Base-by-base conservation (phyloP, 345 rosid genomes). In the Populus tremula region DNA sequence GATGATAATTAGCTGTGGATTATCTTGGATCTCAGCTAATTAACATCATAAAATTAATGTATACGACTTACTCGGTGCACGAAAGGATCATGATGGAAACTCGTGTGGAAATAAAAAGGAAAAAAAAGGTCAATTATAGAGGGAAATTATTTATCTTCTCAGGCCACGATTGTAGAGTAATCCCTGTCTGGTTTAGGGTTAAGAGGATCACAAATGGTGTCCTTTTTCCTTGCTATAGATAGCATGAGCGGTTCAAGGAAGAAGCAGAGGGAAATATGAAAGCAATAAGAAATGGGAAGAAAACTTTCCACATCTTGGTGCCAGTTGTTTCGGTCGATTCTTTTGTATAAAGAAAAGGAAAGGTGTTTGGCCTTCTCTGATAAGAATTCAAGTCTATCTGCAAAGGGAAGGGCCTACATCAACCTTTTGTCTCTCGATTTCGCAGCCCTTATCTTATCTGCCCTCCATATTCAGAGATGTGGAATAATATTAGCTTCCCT, bases 341-440 rank as follows among this genome's bases (percentile, higher is more conserved):
- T 71, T 69, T 67, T 29, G 70, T 21, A 9, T 47, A 53, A 36
- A 31, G 86, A 75, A 79, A 79, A 14, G 61, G 80, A 77, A 74
- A 82, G 75, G 73, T 39, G 53, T 27, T 53, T 54, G 81, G 64
- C 73, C 77, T 75, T 65, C 78, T 75, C 41, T 35, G 78, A 77
- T 70, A 36, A 38, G 72, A 74, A 74, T 83, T 81, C 67, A 76
- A 71, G 76, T 74, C 66, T 74, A 77, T 81, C 85, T 39, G 68
- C 77, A 36, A 39, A 78, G 39, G 25, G 33, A 17, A 36, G 85
- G 74, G 76, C 83, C 83, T 39, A 63, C 79, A 50, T 71, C 66
- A 75, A 65, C 73, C 31, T 72, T 77, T 59, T 61, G 27, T 33
- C 68, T 35, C 21, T 21, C 71, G 39, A 65, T 10, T 33, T 20